Evolutionary conservation across 495 filamentous ascomycete genomes (phyloP).

Genomic region (Talaromyces thailandensis): DNA sequence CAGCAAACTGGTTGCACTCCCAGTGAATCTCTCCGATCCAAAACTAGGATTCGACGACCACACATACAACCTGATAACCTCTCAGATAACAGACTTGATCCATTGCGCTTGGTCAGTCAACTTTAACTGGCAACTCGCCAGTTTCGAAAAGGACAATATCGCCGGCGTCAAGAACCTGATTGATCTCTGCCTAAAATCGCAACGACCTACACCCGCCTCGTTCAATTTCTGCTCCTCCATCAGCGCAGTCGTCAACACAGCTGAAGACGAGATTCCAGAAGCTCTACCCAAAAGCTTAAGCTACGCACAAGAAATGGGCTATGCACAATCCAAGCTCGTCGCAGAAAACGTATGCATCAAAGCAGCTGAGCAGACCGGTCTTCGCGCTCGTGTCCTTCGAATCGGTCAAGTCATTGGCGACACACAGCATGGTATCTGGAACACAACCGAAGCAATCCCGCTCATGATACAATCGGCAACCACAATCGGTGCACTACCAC

Average conservation of each 20-base stretch:
- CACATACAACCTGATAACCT: conserved; percentile 27
- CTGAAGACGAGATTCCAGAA: conserved; percentile 33
- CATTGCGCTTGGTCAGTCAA: conserved; percentile 69
- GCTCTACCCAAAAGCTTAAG: conserved; percentile 33
- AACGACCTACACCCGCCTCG: conserved; percentile 17
- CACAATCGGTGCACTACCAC: conserved; percentile 41
- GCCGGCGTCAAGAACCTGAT: conserved; percentile 46
- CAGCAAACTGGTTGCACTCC: conserved; percentile 32
- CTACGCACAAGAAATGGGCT: conserved; percentile 46
- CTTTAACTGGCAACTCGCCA: conserved; percentile 53
- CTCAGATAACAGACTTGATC: conserved; percentile 39
- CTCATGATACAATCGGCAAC: conserved; percentile 43
- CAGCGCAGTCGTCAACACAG: conserved; percentile 33
- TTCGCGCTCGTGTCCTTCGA: conserved; percentile 31
- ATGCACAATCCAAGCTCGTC: conserved; percentile 55
- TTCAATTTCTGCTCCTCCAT: conserved; percentile 56
- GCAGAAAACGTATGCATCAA: conserved; percentile 41
- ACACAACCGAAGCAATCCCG: conserved; percentile 53
- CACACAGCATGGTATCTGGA: conserved; percentile 48
- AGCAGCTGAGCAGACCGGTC: conserved; percentile 23
- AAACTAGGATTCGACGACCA: conserved; percentile 34
- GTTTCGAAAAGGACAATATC: conserved; percentile 49
- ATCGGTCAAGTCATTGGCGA: conserved; percentile 54
- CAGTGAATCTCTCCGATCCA: conserved; percentile 26
- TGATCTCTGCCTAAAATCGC: conserved; percentile 35